Evolutionary conservation across 2,329 filamentous ascomycete genomes (phyloP), one percentile per base, ranked within the genome.

Genomic region (Penicillium crustosum): DNA sequence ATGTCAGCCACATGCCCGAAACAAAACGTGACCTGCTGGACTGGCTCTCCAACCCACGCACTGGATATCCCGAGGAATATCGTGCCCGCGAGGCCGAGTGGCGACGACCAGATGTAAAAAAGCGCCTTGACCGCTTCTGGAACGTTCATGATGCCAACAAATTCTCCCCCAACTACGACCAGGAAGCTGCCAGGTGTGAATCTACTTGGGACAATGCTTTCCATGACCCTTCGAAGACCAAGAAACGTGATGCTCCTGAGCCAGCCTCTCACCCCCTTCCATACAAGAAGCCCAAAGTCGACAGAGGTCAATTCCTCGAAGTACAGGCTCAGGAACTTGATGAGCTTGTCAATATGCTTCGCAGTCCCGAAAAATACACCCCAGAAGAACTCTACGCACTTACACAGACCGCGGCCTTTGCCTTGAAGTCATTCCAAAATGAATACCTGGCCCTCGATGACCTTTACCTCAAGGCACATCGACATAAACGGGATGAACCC

Each of bases 381-480:
- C 78, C 77, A 0, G 80, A 81, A n/a, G 79, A 81, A 57, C 77
- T 87, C 0, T 84, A 84, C 60, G 73, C 76, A 2, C 71, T 85
- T n/a, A 82, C 84, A 1, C 76, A 78, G 29, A 84, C 86, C 64
- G 80, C 80, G 1, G 79, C 81, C 33, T 70, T 72, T 36, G 81
- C 81, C 13, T 73, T 87, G 59, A 78, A 79, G 63, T 70, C 77
- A 41, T 82, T 84, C 74, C 85, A 87, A 66, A 81, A 85, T 56
- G 84, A 87, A 69, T 86, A 83, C 63, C 70, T 85, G 19, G 73
- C 76, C 6, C 72, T 80, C 13, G 77, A 79, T 25, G 74, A 75
- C 53, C 74, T 86, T n/a, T 82, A 85, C 56, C 79, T 75, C 57
- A 60, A 63, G 42, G 67, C 76, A 23, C 76, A 74, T 35, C 70